Evolutionary conservation across 441 rosid genomes (phyloP).

Genomic region (Aquilaria agallochum): DNA sequence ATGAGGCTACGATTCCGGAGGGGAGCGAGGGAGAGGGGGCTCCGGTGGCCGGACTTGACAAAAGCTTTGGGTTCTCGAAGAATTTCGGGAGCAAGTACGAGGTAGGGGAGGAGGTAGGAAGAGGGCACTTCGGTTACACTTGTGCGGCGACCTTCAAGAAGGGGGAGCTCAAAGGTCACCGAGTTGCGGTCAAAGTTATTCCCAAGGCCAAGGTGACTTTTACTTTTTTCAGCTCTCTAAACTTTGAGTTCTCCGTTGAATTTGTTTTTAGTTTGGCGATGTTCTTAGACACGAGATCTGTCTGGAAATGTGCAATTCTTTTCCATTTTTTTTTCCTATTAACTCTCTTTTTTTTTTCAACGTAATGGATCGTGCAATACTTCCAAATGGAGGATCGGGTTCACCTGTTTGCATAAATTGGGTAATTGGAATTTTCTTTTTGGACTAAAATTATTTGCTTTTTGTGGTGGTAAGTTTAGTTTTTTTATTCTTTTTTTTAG

Average conservation of each 20-base stretch:
- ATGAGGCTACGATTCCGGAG: conserved; percentile 68
- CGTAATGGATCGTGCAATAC: too few species aligned
- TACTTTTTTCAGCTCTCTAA: conserved; percentile 2
- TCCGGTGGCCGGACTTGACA: conserved; percentile 48
- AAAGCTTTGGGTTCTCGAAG: conserved; percentile 85
- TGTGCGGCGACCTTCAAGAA: conserved; percentile 83
- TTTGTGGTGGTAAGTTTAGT: too few species aligned
- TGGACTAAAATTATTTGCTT: too few species aligned
- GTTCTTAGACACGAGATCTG: conserved; percentile 21
- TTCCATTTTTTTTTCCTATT: too few species aligned
- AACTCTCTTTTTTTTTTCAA: too few species aligned
- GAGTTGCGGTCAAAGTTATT: conserved; percentile 89
- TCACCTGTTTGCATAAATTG: too few species aligned
- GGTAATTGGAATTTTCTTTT: too few species aligned
- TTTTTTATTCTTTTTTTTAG: too few species aligned
- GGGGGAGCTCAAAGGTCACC: conserved; percentile 83
- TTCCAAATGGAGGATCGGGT: too few species aligned
- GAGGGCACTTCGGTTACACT: conserved; percentile 94
- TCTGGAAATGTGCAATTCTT: not conserved
- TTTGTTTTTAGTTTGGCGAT: not conserved
- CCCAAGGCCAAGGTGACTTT: conserved; percentile 72
- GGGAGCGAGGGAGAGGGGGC: conserved; percentile 56
- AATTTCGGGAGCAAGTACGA: conserved; percentile 75
- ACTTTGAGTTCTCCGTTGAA: not conserved
- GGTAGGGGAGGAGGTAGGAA: conserved; percentile 84